A percentile compares a stretch with the other conserved stretches of the same genome.
phyloP scores from a whole-genome alignment of 495 filamentous ascomycete genomes.

The Podospora sp. region DNA sequence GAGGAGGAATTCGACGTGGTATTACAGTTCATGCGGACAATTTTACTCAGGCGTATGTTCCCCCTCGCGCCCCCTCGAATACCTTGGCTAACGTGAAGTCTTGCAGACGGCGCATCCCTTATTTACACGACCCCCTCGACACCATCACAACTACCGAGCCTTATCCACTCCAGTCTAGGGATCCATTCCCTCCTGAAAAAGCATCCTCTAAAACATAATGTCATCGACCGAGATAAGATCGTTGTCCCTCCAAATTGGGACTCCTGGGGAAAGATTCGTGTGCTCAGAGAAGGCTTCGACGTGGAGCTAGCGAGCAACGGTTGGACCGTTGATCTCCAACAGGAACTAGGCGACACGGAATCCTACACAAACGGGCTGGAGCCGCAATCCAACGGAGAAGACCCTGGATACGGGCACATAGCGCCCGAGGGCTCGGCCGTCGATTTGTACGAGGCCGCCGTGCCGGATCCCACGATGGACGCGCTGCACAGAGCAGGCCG shows the following conservation, averaged over 20 bases:
- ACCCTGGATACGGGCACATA: constrained; percentile 24
- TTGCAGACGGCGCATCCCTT: constrained; percentile 80
- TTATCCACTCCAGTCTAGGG: constrained; percentile 85
- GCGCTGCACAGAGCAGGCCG: constrained; percentile 56
- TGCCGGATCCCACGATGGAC: constrained; percentile 69
- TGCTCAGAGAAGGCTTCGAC: constrained; percentile 91
- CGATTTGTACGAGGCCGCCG: constrained; percentile 74
- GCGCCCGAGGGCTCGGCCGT: constrained; percentile 61
- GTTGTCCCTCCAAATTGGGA: constrained; percentile 96
- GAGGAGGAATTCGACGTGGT: constrained; percentile 94
- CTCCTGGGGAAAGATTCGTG: constrained; percentile 95
- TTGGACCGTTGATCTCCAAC: constrained; percentile 81
- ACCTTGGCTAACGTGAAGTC: constrained; percentile 23
- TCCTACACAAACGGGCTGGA: constrained; percentile 14
- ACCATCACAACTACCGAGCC: constrained; percentile 73
- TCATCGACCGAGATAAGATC: constrained; percentile 94
- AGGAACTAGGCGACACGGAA: constrained; percentile 45
- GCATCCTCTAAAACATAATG: constrained; percentile 86
- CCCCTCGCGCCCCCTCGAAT: neutral
- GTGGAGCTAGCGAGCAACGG: constrained; percentile 81
- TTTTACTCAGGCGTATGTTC: constrained; percentile 78
- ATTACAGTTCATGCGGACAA: constrained; percentile 82
- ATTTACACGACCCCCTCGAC: constrained; percentile 87
- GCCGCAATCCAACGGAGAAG: constrained; percentile 9
- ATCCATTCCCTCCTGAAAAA: constrained; percentile 87